Evolutionary conservation across 2,329 filamentous ascomycete species (phyloP).

Genomic region (Hypomyces perniciosus): DNA sequence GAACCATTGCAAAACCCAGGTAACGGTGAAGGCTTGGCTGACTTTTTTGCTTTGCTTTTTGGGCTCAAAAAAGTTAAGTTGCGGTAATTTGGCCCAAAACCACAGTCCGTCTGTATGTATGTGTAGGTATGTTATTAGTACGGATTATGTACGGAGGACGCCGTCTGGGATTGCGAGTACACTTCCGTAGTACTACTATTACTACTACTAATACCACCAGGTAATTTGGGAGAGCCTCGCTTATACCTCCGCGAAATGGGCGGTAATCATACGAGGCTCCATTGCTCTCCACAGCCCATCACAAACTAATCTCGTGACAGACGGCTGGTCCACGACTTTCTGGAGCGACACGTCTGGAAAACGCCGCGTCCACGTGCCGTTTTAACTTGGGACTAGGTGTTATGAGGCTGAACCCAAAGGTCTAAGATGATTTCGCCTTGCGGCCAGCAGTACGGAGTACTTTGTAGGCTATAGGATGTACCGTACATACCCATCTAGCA

Average conservation of each 20-base stretch:
- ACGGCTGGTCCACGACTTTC: too few species aligned
- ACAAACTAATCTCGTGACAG: too few species aligned
- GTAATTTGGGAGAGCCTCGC: background rate
- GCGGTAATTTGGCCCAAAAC: background rate
- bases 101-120: too few species aligned
- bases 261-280: background rate
- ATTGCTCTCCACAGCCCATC: background rate
- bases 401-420: background rate
- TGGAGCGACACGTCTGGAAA: background rate
- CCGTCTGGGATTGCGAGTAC: too few species aligned
- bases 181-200: too few species aligned
- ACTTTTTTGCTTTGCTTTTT: background rate
- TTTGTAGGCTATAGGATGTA: too few species aligned
- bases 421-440: background rate
- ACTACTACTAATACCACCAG: too few species aligned
- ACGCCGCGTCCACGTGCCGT: background rate
- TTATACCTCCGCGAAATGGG: background rate
- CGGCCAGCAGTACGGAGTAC: too few species aligned
- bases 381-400: background rate
- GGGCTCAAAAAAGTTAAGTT: background rate
- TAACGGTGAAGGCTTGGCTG: background rate
- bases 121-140: too few species aligned
- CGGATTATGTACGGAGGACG: too few species aligned
- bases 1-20: background rate
- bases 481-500: too few species aligned